Conservation (phyloP, 148 eudicot species). For the Linanthus parryae region DNA sequence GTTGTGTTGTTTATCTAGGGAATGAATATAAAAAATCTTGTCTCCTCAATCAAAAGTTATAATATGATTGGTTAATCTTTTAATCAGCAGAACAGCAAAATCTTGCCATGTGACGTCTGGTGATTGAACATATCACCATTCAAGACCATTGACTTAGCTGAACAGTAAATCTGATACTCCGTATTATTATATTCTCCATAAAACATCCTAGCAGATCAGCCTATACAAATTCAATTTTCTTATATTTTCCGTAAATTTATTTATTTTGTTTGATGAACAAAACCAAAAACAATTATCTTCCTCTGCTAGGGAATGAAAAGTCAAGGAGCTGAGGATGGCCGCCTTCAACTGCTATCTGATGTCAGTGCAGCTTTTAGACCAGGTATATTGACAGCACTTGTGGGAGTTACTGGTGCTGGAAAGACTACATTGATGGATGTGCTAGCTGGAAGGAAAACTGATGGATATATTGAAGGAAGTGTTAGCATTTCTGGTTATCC, state of each 20-base stretch:
- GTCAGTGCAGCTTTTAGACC: conserved; percentile 33
- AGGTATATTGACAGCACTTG: too few species aligned
- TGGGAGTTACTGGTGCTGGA: conserved; percentile 34
- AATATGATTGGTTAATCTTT: too few species aligned
- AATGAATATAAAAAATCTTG: too few species aligned
- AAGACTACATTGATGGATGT: conserved; percentile 34
- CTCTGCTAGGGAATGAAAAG: conserved; percentile 22
- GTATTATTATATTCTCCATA: too few species aligned
- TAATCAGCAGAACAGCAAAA: too few species aligned
- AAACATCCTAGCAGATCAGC: too few species aligned
- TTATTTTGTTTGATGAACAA: neutral
- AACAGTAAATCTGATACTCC: too few species aligned
- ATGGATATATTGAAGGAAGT: conserved; percentile 23
- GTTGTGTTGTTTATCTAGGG: too few species aligned
- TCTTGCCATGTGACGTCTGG: too few species aligned
- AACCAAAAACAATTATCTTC: neutral
- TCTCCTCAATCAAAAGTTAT: too few species aligned
- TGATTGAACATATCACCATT: too few species aligned
- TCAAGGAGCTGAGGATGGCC: conserved; percentile 17
- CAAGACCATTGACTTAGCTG: too few species aligned
- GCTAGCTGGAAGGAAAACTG: conserved; percentile 28
- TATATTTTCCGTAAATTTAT: neutral
- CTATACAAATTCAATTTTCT: neutral
- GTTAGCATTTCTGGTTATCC: conserved; percentile 22
- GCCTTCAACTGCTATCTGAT: conserved; percentile 21